phyloP scores from a whole-genome alignment of 257 asterid genomes.

The Solanum arcanum region DNA sequence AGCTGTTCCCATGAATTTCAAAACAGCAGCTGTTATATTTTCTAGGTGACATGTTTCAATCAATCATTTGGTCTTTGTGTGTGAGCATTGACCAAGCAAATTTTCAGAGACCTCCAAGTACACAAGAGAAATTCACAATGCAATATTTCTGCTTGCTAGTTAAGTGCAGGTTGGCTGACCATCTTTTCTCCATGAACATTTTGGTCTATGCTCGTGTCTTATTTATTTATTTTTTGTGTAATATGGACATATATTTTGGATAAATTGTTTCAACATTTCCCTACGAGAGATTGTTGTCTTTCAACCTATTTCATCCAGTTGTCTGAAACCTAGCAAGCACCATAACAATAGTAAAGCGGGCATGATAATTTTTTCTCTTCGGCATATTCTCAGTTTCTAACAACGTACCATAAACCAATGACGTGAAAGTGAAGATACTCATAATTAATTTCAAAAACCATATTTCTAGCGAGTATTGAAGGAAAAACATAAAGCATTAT shows the following conservation, averaged over 20 bases:
- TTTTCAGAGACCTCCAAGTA: neutral
- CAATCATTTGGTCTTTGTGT: neutral
- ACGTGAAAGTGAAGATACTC: neutral
- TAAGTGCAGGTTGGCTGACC: neutral
- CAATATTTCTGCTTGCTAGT: neutral
- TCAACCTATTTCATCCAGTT: neutral
- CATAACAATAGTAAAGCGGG: neutral
- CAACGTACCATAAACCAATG: neutral
- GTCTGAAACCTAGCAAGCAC: neutral
- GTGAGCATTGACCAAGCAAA: neutral
- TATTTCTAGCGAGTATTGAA: neutral
- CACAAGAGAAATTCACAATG: neutral
- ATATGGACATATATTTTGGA: neutral
- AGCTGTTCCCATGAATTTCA: conserved; percentile 24
- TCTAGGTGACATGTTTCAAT: neutral
- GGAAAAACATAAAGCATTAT: neutral
- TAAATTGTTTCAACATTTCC: neutral
- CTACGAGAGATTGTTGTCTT: neutral
- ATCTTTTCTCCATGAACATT: neutral
- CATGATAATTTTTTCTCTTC: neutral
- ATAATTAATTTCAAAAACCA: neutral
- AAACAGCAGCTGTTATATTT: neutral
- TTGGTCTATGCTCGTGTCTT: neutral
- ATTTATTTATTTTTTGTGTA: neutral
- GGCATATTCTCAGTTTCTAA: neutral